Conservation (phyloP, 2,329 filamentous ascomycete species). For the Arthrobotrys iridis region DNA sequence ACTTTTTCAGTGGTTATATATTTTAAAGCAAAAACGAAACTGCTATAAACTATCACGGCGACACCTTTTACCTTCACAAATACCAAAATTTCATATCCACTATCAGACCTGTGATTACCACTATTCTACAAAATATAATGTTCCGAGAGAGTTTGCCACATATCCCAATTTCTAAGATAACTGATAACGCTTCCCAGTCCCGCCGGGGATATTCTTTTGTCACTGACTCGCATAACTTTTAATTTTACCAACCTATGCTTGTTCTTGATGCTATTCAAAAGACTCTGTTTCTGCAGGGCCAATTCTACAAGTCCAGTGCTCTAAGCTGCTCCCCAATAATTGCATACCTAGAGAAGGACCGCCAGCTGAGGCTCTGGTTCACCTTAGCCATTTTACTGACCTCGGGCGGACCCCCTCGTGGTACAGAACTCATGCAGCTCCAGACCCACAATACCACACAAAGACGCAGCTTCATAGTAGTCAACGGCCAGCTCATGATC, state of each 20-base stretch:
- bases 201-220: not conserved
- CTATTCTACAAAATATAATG: not conserved
- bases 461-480: not conserved
- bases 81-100: not conserved
- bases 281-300: not conserved
- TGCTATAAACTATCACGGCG: not conserved
- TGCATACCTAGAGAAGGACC: not conserved
- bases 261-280: not conserved
- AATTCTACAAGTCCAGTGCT: not conserved
- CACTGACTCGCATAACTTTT: not conserved
- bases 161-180: not conserved
- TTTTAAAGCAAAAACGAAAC: not conserved
- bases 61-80: not conserved
- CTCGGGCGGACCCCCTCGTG: not conserved
- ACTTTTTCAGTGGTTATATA: not conserved
- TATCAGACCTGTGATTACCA: not conserved
- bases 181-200: not conserved
- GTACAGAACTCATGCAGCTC: not conserved
- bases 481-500: not conserved
- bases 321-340: not conserved
- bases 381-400: not conserved
- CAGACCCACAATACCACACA: not conserved
- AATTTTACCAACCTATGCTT: not conserved
- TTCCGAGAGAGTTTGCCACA: not conserved
- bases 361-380: not conserved